Evolutionary conservation across 768 basidiomycete species (phyloP), one percentile per base, ranked within the genome.

Genomic region (Rhodosporidiobolus sp.): DNA sequence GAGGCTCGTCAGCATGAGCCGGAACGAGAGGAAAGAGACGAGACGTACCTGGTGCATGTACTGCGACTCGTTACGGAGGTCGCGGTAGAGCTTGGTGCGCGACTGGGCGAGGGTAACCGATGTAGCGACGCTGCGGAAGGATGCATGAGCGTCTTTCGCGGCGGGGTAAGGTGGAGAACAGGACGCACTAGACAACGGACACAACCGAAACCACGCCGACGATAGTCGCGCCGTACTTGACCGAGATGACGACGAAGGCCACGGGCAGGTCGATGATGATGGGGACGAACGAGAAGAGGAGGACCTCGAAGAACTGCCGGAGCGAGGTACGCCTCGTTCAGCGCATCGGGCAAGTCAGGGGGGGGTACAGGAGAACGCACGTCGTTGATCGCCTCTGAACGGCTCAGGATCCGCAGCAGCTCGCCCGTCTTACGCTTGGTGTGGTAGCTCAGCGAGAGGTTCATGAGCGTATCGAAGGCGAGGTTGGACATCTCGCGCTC

Each of bases 311-410:
- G 75, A 69, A 77, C 62, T 70, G 56, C 26, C 17, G 6, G 19
- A 35, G 70, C 20, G 16, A 49, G 12, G 11, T n/a, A 9, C 38
- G 53, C 28, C 22, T 35, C n/a, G 22, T 34, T 53, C 50, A 38
- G 43, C n/a, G 35, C 45, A n/a, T n/a, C n/a, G n/a, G n/a, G n/a
- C n/a, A n/a, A n/a, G n/a, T 30, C 55, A 58, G 9, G 49, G 26
- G 53, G 61, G 49, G 9, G 60, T 50, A 49, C 30, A 53, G 26
- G 12, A 8, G 34, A 19, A 43, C 72, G 49, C 38, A 69, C 72
- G 74, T 86, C 88, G 81, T 94, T 94, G 79, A 95, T 91, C 0
- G 91, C 90, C 35, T 89, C 88, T 7, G 92, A 90, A 66, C 91
- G 87, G 75, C 90, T 89, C 32, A 92, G 84, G 58, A 93, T 90